Base-by-base conservation (phyloP, 345 rosid species). In the Eucalyptus shirleyi region DNA sequence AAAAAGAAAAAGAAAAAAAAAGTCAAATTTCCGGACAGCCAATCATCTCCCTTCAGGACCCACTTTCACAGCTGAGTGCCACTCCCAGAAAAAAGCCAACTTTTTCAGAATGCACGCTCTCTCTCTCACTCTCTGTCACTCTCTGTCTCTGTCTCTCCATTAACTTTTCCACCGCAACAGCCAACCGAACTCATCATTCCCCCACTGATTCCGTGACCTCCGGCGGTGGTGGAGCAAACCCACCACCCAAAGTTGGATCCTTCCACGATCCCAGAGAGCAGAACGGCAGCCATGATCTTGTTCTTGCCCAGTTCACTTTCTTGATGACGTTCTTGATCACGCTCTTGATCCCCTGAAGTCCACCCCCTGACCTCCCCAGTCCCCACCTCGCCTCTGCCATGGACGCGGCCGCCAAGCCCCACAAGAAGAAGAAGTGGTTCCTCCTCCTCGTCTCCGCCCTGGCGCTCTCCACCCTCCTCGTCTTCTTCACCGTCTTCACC, bases 401-500 rank as follows among this genome's bases (percentile, higher is more conserved):
- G 92, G 90, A 89, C 62, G 50, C 90, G 1, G 47, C 83, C n/a
- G 37, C 45, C n/a, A 90, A 90, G 90, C 81, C 88, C 49, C 92
- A 89, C 34, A 90, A 92, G 89, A 95, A 92, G 92, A 94, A 91
- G n/a, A 93, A 89, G 87, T 94, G 96, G 95, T 93, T 94, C 88
- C 83, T 95, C 8, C 88, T 92, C 45, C 67, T 94, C 2, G 90
- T 90, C 21, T 89, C 89, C 24, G 90, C 95, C 6, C 94, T 95
- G 26, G 82, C 94, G 6, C 87, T 94, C 50, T 93, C 96, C 5
- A 92, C 97, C 42, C 56, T 95, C 11, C 90, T 95, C 82, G 86
- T 94, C 87, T 44, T 91, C 80, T 53, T 92, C 28, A 88, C 91
- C 12, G 47, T 93, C 26, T 87, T 93, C 67, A 50, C 92, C 3